Evolutionary conservation across 2,329 filamentous ascomycete genomes (phyloP).

Genomic region (Leptographium flavum): DNA sequence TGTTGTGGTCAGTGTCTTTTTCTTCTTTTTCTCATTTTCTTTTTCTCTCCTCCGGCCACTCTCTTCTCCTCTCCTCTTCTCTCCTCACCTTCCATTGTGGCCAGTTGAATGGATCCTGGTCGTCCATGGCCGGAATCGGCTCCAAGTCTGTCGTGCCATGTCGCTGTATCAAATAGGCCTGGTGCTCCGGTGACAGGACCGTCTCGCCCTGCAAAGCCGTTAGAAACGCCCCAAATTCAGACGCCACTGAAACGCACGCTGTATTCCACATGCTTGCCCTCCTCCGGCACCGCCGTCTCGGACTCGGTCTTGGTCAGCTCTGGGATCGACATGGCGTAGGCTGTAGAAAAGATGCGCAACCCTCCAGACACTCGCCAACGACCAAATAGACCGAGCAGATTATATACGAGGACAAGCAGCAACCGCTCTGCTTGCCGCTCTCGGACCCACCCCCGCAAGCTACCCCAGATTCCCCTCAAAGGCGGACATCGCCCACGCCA

Average conservation of each 20-base stretch:
- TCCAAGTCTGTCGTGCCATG: conserved; percentile 6
- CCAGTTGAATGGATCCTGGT: conserved; percentile 7
- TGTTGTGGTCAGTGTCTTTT: conserved; percentile 10
- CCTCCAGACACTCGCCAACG: conserved; percentile 34
- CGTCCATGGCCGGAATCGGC: conserved; percentile 2
- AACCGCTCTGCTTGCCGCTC: conserved; percentile 24
- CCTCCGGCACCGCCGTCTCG: background rate
- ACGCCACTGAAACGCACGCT: no score
- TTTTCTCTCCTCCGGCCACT: no score
- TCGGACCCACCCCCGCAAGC: no score
- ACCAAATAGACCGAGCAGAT: no score
- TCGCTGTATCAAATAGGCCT: conserved; percentile 1
- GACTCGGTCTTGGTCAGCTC: conserved; percentile 1
- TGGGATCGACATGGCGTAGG: no score
- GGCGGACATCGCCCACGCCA: no score
- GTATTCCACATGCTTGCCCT: no score
- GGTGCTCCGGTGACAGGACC: conserved; percentile 2
- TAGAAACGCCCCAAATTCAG: no score
- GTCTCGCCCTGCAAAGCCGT: background rate
- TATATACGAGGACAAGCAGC: no score
- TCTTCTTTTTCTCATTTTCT: background rate
- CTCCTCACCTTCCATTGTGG: conserved; percentile 3
- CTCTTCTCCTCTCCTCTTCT: no score
- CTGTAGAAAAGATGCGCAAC: no score
- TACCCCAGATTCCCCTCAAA: conserved; percentile 31